Percentiles rank a stretch among this genome's conserved stretches.
Evolutionary conservation across 306 rosid species (phyloP).

Genomic region (Malus asiatica): DNA sequence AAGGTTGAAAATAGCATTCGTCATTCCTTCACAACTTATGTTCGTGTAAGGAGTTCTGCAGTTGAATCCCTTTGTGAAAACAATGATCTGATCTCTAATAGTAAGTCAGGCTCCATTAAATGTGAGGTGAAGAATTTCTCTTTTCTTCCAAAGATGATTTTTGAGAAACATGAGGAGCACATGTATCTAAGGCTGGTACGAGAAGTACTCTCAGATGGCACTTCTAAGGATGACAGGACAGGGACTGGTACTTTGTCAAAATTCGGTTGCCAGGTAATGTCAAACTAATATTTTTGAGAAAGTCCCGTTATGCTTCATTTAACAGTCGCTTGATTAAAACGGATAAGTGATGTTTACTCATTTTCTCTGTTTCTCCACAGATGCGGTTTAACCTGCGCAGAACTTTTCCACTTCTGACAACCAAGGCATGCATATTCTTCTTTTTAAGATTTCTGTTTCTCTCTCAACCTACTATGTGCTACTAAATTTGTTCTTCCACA

Average conservation of each 20-base stretch:
- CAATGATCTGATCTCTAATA: conserved; percentile 29
- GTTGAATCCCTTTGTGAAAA: conserved; percentile 36
- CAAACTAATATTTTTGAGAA: conserved; percentile 6
- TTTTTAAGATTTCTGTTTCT: conserved; percentile 10
- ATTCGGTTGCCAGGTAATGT: conserved; percentile 87
- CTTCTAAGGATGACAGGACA: conserved; percentile 78
- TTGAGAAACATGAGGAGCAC: conserved; percentile 83
- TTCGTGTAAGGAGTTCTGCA: conserved; percentile 65
- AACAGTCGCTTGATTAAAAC: not conserved
- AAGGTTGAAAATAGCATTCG: conserved; percentile 62
- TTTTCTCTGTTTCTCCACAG: conserved; percentile 32
- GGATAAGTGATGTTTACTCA: not conserved
- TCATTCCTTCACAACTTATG: conserved; percentile 64
- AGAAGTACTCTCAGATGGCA: conserved; percentile 78
- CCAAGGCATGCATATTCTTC: conserved; percentile 55
- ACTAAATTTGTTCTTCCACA: not conserved
- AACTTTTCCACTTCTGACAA: conserved; percentile 86
- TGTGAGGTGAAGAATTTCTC: conserved; percentile 66
- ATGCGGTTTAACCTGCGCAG: conserved; percentile 84
- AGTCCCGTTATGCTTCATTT: conserved; percentile 10
- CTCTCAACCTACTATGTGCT: not conserved
- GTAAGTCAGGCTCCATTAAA: conserved; percentile 28
- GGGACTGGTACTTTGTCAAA: conserved; percentile 93
- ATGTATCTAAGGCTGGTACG: conserved; percentile 66
- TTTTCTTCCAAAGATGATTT: conserved; percentile 78